Evolutionary conservation across 306 rosid species (phyloP).

Genomic region (Glycyrrhiza uralensis): DNA sequence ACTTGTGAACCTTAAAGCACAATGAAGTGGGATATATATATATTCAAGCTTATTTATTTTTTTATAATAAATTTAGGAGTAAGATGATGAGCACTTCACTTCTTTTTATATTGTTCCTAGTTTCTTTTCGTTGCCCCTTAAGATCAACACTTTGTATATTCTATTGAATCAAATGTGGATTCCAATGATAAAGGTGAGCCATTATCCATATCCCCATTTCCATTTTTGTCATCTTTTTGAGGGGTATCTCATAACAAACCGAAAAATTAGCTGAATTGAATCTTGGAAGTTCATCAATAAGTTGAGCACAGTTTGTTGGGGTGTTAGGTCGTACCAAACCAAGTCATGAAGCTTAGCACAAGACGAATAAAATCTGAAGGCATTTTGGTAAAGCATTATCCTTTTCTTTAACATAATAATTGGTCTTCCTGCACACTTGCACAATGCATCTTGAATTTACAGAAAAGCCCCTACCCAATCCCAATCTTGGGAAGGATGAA

Average conservation of each 20-base stretch:
- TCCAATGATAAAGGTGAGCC: slow-evolving; percentile 4
- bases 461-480: background rate
- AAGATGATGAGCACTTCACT: background rate
- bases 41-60: background rate
- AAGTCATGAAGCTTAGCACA: background rate
- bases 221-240: slow-evolving; percentile 14
- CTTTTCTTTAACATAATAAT: background rate
- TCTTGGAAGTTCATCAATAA: slow-evolving; percentile 11
- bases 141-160: slow-evolving; percentile 13
- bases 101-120: slow-evolving; percentile 17
- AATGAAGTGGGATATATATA: background rate
- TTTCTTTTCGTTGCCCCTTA: slow-evolving; percentile 16
- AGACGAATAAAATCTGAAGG: background rate
- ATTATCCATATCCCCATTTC: background rate
- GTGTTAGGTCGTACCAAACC: background rate
- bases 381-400: background rate
- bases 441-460: background rate
- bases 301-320: background rate
- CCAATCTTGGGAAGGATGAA: too few species aligned
- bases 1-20: background rate
- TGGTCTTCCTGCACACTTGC: background rate
- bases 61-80: background rate
- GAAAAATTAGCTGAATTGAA: slow-evolving; percentile 12
- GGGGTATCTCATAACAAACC: background rate
- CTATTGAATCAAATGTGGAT: slow-evolving; percentile 10